Evolutionary conservation across 225 moss, liverwort and hornwort species (phyloP).

Genomic region (Physcomitrium patens): DNA sequence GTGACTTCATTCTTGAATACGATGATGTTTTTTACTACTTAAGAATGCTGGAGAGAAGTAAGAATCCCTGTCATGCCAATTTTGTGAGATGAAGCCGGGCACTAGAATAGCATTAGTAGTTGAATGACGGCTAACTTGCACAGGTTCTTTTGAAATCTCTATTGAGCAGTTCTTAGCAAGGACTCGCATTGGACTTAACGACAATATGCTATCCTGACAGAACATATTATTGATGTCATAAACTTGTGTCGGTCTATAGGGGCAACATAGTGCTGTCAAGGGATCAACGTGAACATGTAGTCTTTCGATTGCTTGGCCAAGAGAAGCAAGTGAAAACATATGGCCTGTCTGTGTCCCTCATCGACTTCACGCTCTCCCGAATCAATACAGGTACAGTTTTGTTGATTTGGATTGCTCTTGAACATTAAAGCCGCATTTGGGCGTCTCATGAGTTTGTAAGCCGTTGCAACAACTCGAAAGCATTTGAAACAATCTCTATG

Average conservation of each 20-base stretch:
- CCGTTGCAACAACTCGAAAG: background rate
- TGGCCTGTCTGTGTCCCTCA: constrained; percentile 85
- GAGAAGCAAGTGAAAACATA: constrained; percentile 63
- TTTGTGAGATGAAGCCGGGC: background rate
- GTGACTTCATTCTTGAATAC: constrained; percentile 14
- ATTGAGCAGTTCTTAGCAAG: background rate
- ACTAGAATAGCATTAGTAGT: background rate
- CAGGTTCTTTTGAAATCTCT: background rate
- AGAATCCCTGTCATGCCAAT: background rate
- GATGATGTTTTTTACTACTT: background rate
- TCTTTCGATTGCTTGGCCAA: constrained; percentile 66
- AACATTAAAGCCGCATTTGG: background rate
- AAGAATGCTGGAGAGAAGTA: background rate
- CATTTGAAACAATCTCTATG: constrained; percentile 2
- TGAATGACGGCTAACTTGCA: constrained; percentile 5
- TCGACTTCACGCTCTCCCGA: constrained; percentile 97
- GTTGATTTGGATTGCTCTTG: constrained; percentile 14
- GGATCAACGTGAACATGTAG: constrained; percentile 43
- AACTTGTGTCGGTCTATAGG: constrained; percentile 48
- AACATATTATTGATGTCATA: constrained; percentile 19
- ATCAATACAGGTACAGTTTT: constrained; percentile 75
- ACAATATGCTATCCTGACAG: constrained; percentile 13
- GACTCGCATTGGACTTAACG: background rate
- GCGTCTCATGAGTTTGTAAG: constrained; percentile 5
- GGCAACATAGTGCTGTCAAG: constrained; percentile 87